phyloP scores from a whole-genome alignment of 768 basidiomycete genomes.

The Coprinellus micaceus region DNA sequence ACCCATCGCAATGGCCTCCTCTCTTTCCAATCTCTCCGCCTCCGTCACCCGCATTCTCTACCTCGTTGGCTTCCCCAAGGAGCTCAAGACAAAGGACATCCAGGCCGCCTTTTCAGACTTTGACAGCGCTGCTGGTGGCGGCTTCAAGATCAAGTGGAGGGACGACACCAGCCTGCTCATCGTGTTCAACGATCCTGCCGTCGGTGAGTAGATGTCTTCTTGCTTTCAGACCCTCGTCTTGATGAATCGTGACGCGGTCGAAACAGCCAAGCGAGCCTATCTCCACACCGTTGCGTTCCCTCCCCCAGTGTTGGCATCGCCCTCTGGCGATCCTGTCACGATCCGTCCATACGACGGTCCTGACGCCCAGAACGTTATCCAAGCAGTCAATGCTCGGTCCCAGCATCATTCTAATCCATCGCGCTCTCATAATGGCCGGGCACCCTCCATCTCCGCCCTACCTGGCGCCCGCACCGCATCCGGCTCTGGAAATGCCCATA shows the following conservation, averaged over 20 bases:
- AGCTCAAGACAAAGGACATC: constrained; percentile 97
- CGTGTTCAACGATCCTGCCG: constrained; percentile 86
- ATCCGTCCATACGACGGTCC: constrained; percentile 93
- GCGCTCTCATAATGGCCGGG: constrained; percentile 68
- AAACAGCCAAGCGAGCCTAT: constrained; percentile 91
- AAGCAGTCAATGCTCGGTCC: constrained; percentile 74
- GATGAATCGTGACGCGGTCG: too few species aligned
- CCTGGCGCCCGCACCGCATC: constrained; percentile 44
- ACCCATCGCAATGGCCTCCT: constrained; percentile 53
- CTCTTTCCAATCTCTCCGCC: constrained; percentile 82
- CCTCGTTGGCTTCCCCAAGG: constrained; percentile 88
- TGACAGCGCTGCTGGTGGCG: constrained; percentile 79
- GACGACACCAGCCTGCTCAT: constrained; percentile 95
- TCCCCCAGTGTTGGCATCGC: constrained; percentile 62
- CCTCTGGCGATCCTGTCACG: constrained; percentile 48
- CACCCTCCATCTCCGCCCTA: constrained; percentile 63
- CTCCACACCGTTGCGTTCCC: constrained; percentile 84
- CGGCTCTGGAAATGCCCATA: constrained; percentile 34
- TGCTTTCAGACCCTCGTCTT: too few species aligned
- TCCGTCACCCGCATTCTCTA: constrained; percentile 94
- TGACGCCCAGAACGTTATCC: constrained; percentile 85
- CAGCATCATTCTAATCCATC: constrained; percentile 59
- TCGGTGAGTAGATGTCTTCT: too few species aligned
- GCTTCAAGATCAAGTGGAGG: constrained; percentile 98
- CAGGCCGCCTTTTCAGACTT: constrained; percentile 88